These are phyloP conservation scores for Alternaria sp. DNA, from an alignment of 2,329 filamentous ascomycete genomes.

Conservation along the genomic window DNA sequence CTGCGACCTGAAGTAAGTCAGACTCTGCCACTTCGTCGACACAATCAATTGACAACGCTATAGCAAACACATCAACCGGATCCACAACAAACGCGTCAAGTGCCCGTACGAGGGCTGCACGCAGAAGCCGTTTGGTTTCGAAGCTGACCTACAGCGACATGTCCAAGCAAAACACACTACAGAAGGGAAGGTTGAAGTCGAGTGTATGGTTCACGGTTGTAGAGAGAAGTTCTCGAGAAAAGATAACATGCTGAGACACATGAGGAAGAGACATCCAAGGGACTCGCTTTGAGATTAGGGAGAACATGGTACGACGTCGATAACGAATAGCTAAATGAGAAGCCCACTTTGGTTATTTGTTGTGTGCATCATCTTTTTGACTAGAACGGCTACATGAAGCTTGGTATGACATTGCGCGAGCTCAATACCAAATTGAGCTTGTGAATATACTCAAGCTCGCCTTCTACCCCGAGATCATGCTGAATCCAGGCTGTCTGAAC, in stretches of 20 bases:
- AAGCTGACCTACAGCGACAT: background rate
- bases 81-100: background rate
- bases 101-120: background rate
- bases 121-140: background rate
- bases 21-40: too few species aligned
- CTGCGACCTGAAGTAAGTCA: too few species aligned
- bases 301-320: too few species aligned
- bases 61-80: background rate
- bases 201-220: background rate
- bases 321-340: too few species aligned
- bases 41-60: too few species aligned
- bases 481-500: background rate
- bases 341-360: too few species aligned
- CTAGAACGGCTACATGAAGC: too few species aligned
- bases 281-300: too few species aligned
- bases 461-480: background rate
- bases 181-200: background rate
- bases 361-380: too few species aligned
- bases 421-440: background rate
- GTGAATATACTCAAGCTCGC: background rate
- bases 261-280: background rate
- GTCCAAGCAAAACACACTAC: background rate
- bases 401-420: background rate
- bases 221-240: background rate
- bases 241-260: background rate